phyloP scores from a whole-genome alignment of 2,329 filamentous ascomycete species.

The Xylariaceae sp. region DNA sequence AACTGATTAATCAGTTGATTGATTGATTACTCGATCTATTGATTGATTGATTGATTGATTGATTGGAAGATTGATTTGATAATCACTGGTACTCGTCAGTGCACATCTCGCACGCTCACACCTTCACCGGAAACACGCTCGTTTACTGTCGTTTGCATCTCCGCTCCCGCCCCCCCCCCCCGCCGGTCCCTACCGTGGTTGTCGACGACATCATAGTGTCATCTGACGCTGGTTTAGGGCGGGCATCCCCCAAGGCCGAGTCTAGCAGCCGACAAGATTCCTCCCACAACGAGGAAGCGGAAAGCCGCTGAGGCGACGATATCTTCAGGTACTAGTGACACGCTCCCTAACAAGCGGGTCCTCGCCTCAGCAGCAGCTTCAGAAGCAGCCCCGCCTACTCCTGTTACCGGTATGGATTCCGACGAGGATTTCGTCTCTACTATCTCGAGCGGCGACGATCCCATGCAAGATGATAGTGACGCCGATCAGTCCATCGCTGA shows the following conservation, averaged over 20 bases:
- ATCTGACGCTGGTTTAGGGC: constrained; percentile 25
- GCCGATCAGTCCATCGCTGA: constrained; percentile 59
- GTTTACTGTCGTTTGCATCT: too few species aligned
- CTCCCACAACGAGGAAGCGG: constrained; percentile 61
- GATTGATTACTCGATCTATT: too few species aligned
- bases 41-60: too few species aligned
- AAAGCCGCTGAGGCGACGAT: constrained; percentile 68
- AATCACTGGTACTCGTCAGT: too few species aligned
- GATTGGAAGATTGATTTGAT: too few species aligned
- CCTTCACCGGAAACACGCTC: too few species aligned
- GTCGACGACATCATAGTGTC: constrained; percentile 4
- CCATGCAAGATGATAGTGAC: constrained; percentile 77
- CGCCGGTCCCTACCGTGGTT: too few species aligned
- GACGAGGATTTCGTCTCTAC: constrained; percentile 93
- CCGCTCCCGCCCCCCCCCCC: neutral
- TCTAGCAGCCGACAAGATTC: constrained; percentile 53
- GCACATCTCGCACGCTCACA: too few species aligned
- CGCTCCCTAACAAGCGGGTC: constrained; percentile 55
- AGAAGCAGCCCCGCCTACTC: constrained; percentile 58
- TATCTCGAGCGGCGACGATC: constrained; percentile 75
- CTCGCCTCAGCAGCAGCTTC: constrained; percentile 49
- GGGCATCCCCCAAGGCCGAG: constrained; percentile 26
- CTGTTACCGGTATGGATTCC: constrained; percentile 80
- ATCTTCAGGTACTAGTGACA: constrained; percentile 48
- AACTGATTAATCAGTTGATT: too few species aligned